These are phyloP conservation scores for Backusella westeae DNA, from an alignment of 192 early-diverging fungal species.

Conservation along the genomic window DNA sequence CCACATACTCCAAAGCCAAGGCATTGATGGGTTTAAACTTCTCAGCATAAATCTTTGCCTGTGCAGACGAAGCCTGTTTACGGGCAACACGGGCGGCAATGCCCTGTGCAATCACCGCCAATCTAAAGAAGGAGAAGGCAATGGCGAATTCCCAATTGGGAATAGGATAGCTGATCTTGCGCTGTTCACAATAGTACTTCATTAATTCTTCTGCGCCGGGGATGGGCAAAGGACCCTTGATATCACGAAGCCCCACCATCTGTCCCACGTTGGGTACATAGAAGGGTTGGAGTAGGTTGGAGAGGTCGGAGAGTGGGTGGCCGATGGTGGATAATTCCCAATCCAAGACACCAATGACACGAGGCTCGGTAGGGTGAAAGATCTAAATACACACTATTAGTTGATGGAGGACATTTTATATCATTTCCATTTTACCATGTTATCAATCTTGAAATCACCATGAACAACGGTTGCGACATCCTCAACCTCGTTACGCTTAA, in stretches of 20 bases:
- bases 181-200: conserved; percentile 61
- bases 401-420: background rate
- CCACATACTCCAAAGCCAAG: conserved; percentile 62
- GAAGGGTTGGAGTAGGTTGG: conserved; percentile 80
- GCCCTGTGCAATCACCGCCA: conserved; percentile 79
- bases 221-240: conserved; percentile 42
- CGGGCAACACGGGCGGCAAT: conserved; percentile 82
- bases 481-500: conserved; percentile 58
- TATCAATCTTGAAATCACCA: conserved; percentile 87
- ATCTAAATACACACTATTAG: conserved; percentile 25
- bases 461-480: conserved; percentile 86
- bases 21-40: conserved; percentile 46
- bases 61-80: conserved; percentile 80
- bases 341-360: conserved; percentile 88
- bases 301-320: conserved; percentile 88
- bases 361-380: conserved; percentile 74
- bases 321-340: conserved; percentile 93
- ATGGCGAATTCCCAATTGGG: conserved; percentile 75
- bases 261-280: conserved; percentile 42
- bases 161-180: conserved; percentile 70
- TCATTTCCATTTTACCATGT: conserved; percentile 45
- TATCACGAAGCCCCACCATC: conserved; percentile 43
- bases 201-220: conserved; percentile 69
- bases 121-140: conserved; percentile 85
- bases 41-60: conserved; percentile 43